Evolutionary conservation across 306 rosid species (phyloP), one percentile per base, ranked within the genome.

Genomic region (Morella rubra): DNA sequence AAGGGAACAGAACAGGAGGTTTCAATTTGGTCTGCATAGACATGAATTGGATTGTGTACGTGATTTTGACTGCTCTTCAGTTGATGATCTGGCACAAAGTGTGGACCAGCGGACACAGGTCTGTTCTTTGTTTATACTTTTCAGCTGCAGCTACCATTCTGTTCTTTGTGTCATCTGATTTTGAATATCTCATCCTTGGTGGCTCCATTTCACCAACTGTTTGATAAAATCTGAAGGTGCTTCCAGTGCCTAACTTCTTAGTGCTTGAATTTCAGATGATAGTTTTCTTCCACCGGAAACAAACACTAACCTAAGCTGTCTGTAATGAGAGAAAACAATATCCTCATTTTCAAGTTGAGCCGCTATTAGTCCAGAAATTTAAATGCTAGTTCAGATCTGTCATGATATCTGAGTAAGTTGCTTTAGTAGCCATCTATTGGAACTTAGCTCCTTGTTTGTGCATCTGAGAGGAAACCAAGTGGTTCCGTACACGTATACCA

Each of bases 81-180:
- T 72, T 77, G 89, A 86, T 73, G 81, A 77, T 69, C 79, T 44
- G 4, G 78, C 60, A 71, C 75, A 73, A 47, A 65, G 32, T 75
- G 65, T 51, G 80, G 82, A 84, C 68, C 93, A 52, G 69, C 82
- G 73, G 80, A 76, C 61, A 72, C 88, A 82, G 98, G 98, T 95
- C 72, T 61, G 78, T 83, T 79, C 60, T 76, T 85, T 49, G 7
- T 49, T 64, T 75, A 20, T 12, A 49, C 41, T 69, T 54, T 77
- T 71, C 54, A 37, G 47, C 46, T 82, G 73, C 24, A 47, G 71
- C 37, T 44, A 40, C 47, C 52, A 18, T 56, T 73, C 50, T 65
- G 44, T 74, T 78, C 24, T 65, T 70, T 71, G 53, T 80, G 72
- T 58, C 46, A 53, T 44, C 65, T 20, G 3, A 44, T 56, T 16